Evolutionary conservation across 2,329 filamentous ascomycete genomes (phyloP), one percentile per base, ranked within the genome.

Genomic region (Fusarium cicatricum): DNA sequence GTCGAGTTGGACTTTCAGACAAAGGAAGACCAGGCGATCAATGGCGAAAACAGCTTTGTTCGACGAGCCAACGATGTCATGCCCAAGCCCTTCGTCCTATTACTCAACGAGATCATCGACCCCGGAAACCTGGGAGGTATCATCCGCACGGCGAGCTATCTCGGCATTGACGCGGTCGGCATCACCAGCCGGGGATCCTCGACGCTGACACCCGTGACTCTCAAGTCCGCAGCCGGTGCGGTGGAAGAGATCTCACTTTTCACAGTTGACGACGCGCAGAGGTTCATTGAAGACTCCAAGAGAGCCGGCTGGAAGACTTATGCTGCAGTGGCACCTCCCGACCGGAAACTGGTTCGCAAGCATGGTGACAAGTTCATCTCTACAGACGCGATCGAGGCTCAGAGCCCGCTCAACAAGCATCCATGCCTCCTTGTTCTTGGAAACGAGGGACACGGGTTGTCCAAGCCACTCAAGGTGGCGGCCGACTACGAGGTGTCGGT

Each of bases 81-180:
- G 11, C 80, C 77, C 51, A 84, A 88, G 44, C 91, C 91, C 0
- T 80, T 96, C 26, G 80, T 96, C 9, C 77, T 96, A 2, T 77
- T 94, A 28, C 78, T 95, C 2, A 89, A 95, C 65, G 85, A 89
- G 48, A 87, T 96, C 32, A 77, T 92, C 10, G 94, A 99, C 69
- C 90, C 92, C 1, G 92, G 91, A 21, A 99, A 99, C 70, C 79
- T 98, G 1, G 95, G 95, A 36, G 92, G 88, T 17, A 94, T 98
- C 55, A 82, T 98, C 37, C 90, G 95, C 31, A 91, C 91, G 6
- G 92, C 92, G 3, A 90, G 91, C 69, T 98, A 95, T 73, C 84
- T 98, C n/a, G 94, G 94, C 17, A 89, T 91, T 6, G 90, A 93
- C 50, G 93, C 91, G 5, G 85, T 99, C 16, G 86, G 87, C 3